Evolutionary conservation across 1,139 yeast species (phyloP), one percentile per base, ranked within the genome.

Genomic region (Dujonia santamariae): DNA sequence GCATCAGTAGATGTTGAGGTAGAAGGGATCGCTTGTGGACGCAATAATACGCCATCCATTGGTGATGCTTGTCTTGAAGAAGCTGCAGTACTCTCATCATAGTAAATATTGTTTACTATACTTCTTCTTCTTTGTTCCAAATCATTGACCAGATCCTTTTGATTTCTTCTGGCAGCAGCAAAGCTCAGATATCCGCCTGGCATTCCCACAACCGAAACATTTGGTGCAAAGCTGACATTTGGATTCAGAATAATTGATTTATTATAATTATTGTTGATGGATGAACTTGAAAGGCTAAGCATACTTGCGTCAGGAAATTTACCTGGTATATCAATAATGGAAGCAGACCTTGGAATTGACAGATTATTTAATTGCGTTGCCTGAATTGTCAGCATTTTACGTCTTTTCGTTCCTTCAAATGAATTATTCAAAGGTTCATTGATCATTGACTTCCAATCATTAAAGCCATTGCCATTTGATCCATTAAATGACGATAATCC

Each of bases 1-100:
- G n/a, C n/a, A n/a, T 30, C 27, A n/a, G 20, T 8, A n/a, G 26
- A n/a, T 15, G 19, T 12, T 11, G 14, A n/a, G 7, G 22, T 21
- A 5, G 32, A 14, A 7, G n/a, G 16, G 8, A 27, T 19, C n/a
- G 15, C 13, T 4, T 8, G 12, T n/a, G 25, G 26, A 7, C 25
- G 34, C n/a, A 12, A 15, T 15, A 31, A 25, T 7, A 31, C 26
- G 4, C 34, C 34, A 31, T 31, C 34, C 34, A 31, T 31, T 5
- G 34, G 34, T 5, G 30, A 26, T 3, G n/a, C n/a, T n/a, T n/a
- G n/a, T n/a, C n/a, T n/a, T n/a, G n/a, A n/a, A n/a, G n/a, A n/a
- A n/a, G n/a, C 28, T 5, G 30, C 13, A 27, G 15, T 19, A 6
- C 14, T 14, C 6, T 7, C 27, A 25, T 12, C n/a, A 25, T 12